Evolutionary conservation across 208 protist genomes (phyloP).

Genomic region (Lotmaria passim): DNA sequence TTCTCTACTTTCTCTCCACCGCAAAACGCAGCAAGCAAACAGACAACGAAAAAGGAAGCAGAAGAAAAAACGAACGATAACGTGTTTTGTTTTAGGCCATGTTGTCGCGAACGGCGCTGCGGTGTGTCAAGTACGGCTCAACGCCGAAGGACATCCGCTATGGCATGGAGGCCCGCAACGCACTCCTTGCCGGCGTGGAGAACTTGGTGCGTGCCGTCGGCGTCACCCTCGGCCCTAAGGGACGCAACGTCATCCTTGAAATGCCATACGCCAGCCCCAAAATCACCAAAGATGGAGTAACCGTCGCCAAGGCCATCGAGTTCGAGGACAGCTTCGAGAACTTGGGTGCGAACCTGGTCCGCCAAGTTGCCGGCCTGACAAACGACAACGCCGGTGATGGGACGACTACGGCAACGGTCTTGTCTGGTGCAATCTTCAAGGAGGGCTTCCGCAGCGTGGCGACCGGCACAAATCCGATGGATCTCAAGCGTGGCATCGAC

Average conservation of each 20-base stretch:
- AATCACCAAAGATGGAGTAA: constrained; percentile 99
- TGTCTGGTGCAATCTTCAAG: constrained; percentile 97
- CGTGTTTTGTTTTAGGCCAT: too few relatives aligned
- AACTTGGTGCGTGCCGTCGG: constrained; percentile 97
- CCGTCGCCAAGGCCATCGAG: constrained; percentile 99
- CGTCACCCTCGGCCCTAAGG: constrained; percentile 99
- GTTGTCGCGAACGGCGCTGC: constrained; percentile 50
- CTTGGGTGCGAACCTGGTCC: constrained; percentile 97
- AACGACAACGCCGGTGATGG: constrained; percentile 99
- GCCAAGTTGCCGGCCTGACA: constrained; percentile 95
- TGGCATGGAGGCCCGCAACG: constrained; percentile 92
- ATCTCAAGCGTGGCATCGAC: constrained; percentile 99
- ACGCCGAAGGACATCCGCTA: constrained; percentile 97
- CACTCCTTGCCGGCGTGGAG: constrained; percentile 96
- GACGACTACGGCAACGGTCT: constrained; percentile 99
- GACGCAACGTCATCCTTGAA: constrained; percentile 99
- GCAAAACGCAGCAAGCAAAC: too few relatives aligned
- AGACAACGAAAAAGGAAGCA: neutral
- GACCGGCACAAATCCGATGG: constrained; percentile 99
- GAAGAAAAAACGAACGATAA: too few relatives aligned
- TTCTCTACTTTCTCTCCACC: neutral
- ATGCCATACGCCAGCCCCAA: constrained; percentile 98
- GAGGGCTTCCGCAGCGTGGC: constrained; percentile 98
- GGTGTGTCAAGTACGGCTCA: constrained; percentile 78
- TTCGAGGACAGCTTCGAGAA: constrained; percentile 98